Evolutionary conservation across 768 basidiomycete genomes (phyloP).

Genomic region (Auricularia cornea): DNA sequence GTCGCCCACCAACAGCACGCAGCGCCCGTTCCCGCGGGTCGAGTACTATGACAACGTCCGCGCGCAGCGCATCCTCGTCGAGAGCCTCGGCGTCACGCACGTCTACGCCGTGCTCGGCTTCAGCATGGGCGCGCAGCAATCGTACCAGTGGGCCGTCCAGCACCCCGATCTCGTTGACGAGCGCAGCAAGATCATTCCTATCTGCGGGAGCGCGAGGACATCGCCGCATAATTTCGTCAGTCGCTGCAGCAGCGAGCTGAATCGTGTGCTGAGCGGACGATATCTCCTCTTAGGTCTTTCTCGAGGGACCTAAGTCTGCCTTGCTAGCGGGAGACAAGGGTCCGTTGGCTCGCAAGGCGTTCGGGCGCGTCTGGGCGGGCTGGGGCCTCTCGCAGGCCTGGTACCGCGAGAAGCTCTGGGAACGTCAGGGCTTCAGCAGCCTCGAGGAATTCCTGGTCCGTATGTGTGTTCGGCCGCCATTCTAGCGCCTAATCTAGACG

Average conservation of each 20-base stretch:
- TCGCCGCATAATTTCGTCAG: conserved; percentile 41
- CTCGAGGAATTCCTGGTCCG: not conserved
- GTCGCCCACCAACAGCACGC: not conserved
- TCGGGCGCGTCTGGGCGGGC: conserved; percentile 1
- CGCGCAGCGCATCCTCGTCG: conserved; percentile 31
- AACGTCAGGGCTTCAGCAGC: not conserved
- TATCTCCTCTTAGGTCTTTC: conserved; percentile 42
- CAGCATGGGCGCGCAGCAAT: conserved; percentile 55
- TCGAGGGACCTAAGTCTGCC: conserved; percentile 52
- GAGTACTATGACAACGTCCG: not conserved
- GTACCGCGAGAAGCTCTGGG: not conserved
- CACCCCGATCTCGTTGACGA: conserved; percentile 48
- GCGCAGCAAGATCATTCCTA: conserved; percentile 40
- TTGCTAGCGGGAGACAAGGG: conserved; percentile 25
- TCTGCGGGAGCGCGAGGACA: conserved; percentile 49
- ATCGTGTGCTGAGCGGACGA: no score
- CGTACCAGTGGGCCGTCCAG: conserved; percentile 49
- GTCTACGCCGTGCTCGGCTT: conserved; percentile 44
- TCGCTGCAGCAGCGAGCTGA: no score
- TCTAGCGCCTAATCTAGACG: no score
- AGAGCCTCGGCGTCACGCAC: conserved; percentile 36
- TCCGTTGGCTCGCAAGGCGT: conserved; percentile 1
- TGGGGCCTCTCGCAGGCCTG: conserved; percentile 2
- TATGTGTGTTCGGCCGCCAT: not conserved
- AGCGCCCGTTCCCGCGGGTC: not conserved